These are phyloP conservation scores for Conoideocrella luteorostrata DNA, from an alignment of 2,329 filamentous ascomycete species.

Conservation along the genomic window DNA sequence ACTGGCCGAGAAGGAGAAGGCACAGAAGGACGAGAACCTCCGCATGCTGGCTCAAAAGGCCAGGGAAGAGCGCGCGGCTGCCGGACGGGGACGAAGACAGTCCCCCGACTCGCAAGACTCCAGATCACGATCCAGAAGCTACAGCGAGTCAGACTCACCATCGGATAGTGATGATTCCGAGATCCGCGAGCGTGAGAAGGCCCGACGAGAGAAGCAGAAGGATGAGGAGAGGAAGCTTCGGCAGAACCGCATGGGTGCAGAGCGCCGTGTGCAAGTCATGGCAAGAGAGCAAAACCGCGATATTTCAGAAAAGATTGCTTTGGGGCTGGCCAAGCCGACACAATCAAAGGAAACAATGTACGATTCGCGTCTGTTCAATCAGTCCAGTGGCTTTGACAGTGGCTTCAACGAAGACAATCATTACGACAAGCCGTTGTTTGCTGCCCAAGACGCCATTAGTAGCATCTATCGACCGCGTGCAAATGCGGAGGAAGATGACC, in stretches of 20 bases:
- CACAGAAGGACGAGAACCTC: slow-evolving; percentile 87
- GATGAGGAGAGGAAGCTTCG: slow-evolving; percentile 86
- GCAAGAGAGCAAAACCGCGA: slow-evolving; percentile 93
- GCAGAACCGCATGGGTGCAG: slow-evolving; percentile 91
- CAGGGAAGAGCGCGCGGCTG: slow-evolving; percentile 66
- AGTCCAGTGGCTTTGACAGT: slow-evolving; percentile 80
- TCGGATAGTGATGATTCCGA: slow-evolving; percentile 60
- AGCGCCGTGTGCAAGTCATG: slow-evolving; percentile 86
- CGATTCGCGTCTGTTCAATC: slow-evolving; percentile 92
- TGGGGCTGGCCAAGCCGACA: slow-evolving; percentile 91
- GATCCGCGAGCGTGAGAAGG: slow-evolving; percentile 67
- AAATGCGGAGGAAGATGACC: slow-evolving; percentile 69
- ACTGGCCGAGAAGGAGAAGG: slow-evolving; percentile 92
- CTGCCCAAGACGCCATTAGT: slow-evolving; percentile 88
- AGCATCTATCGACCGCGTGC: slow-evolving; percentile 84
- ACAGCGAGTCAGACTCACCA: slow-evolving; percentile 44
- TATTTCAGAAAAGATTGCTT: slow-evolving; percentile 92
- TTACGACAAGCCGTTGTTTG: slow-evolving; percentile 96
- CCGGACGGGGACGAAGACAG: slow-evolving; percentile 36
- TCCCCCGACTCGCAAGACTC: slow-evolving; percentile 34
- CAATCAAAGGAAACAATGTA: slow-evolving; percentile 93
- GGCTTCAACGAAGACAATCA: slow-evolving; percentile 97
- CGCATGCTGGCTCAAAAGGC: slow-evolving; percentile 86
- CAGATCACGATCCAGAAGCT: slow-evolving; percentile 37
- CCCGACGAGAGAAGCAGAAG: slow-evolving; percentile 68